A percentile compares a stretch with the other conserved stretches of the same genome.
These are phyloP conservation scores for Galeopsis tetrahit DNA, from an alignment of 257 asterid genomes.

Conservation along the genomic window DNA sequence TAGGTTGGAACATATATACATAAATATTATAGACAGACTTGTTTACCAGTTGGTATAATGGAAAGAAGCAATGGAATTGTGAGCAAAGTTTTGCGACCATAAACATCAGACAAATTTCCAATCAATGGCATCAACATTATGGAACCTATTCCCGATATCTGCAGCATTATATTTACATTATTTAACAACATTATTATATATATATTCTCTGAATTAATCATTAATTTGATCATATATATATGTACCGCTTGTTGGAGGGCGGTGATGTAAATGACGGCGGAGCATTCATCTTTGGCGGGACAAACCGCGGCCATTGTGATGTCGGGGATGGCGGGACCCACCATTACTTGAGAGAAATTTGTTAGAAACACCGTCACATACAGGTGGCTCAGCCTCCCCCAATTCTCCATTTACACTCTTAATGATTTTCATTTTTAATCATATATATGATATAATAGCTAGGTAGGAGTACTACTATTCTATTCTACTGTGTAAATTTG, in stretches of 20 bases:
- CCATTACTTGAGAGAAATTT: constrained; percentile 44
- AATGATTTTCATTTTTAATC: no score
- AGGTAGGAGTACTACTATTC: no score
- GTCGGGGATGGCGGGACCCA: constrained; percentile 58
- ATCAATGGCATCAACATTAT: constrained; percentile 60
- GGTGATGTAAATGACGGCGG: constrained; percentile 62
- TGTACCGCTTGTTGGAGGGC: constrained; percentile 67
- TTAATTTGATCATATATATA: not conserved
- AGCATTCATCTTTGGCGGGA: constrained; percentile 57
- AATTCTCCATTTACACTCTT: constrained; percentile 47
- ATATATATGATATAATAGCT: no score
- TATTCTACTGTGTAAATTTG: no score
- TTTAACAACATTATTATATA: not conserved
- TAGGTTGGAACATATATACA: no score
- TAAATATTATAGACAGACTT: not conserved
- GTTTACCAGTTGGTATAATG: constrained; percentile 51
- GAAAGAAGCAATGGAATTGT: constrained; percentile 48
- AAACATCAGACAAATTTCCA: constrained; percentile 63
- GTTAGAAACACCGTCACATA: constrained; percentile 59
- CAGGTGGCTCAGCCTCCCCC: constrained; percentile 54
- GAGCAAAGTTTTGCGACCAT: constrained; percentile 59
- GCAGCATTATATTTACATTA: not conserved
- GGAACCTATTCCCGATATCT: constrained; percentile 61
- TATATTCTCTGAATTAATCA: no score
- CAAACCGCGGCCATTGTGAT: constrained; percentile 58